Evolutionary conservation across 768 basidiomycete genomes (phyloP), one percentile per base, ranked within the genome.

Genomic region (Boletus insuetus): DNA sequence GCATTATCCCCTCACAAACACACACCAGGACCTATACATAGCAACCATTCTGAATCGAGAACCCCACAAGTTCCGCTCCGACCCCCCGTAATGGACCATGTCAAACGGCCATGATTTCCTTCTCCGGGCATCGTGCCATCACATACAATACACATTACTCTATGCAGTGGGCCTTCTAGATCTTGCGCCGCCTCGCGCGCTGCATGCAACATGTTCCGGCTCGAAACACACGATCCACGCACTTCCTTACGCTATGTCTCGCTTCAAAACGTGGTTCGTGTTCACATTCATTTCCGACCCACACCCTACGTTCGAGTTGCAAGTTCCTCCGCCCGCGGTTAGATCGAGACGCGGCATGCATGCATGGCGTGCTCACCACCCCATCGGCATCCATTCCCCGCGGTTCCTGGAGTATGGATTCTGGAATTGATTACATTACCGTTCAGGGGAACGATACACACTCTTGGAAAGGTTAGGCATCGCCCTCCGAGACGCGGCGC

Each of bases 131-230:
- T 38, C 52, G 54, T 56, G 44, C 45, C 63, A 59, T 63, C 55
- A 22, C 37, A 19, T 22, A 20, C 53, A 49, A 4, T 34, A 24
- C 53, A 52, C 51, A 26, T 46, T 67, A 59, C 63, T 51, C 19
- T 39, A 46, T 47, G 31, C 40, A 31, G 42, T 45, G 24, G 38
- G 19, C 46, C 50, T 58, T 58, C 54, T 58, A 26, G 38, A 37
- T 41, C 29, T 56, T 61, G 53, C 66, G 55, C 59, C 62, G 64
- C 64, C 65, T 61, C 58, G 35, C 37, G 45, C 53, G 55, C 64
- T 42, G 47, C 65, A 61, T 64, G 55, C 50, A 56, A 43, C 65
- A 67, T 58, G 64, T 53, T 64, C 64, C 64, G 65, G 56, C 63
- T 65, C 65, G 64, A 65, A 61, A 64, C 65, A 54, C 64, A 53